Base-by-base conservation (phyloP, 805 yeast genomes). In the Saccharomycopsis schoenii region DNA sequence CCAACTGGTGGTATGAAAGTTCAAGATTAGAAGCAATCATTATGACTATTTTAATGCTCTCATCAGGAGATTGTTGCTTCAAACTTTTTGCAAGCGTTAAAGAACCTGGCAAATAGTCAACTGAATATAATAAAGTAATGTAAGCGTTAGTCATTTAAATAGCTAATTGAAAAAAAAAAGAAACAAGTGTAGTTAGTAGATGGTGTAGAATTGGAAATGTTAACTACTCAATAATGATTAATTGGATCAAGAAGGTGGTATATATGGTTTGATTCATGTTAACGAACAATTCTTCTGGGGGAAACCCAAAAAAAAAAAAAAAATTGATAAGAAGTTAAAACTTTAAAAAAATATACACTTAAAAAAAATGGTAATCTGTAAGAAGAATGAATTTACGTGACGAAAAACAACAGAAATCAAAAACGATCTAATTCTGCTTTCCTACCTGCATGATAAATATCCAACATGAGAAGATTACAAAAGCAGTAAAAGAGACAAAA, bases 71-170 rank as follows among this genome's bases (percentile, higher is more conserved):
- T 9, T 29, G 36, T 14, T 50, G 54, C 34, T 43, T 70, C 9
- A 79, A 64, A 21, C 74, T 71, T 39, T 65, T 67, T 0, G 81
- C 86, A 43, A 83, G 68, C 1, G 82, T 80, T 39, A 83, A 71
- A 0, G 83, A 81, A 19, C 88, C 88, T 1, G 86, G 83, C 29
- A 83, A 68, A 68, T 83, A 83, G 42, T 76, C 75, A 17, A 78
- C 70, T 29, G 80, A 74, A 68, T 79, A 83, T 37, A 83, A 71
- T 25, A 82, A 72, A 1, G 85, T 77, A 58, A 75, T 76, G 40
- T 77, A 69, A n/a, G 80, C 83, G 59, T 66, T 62, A 24, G 62
- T 47, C 59, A 60, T 51, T 47, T 21, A 1, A 15, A 4, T 3
- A 24, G 52, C n/a, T 21, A n/a, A 14, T 21, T 21, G 15, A 4